Evolutionary conservation across 2,329 filamentous ascomycete genomes (phyloP), one percentile per base, ranked within the genome.

Genomic region (Trichoderma sp.): DNA sequence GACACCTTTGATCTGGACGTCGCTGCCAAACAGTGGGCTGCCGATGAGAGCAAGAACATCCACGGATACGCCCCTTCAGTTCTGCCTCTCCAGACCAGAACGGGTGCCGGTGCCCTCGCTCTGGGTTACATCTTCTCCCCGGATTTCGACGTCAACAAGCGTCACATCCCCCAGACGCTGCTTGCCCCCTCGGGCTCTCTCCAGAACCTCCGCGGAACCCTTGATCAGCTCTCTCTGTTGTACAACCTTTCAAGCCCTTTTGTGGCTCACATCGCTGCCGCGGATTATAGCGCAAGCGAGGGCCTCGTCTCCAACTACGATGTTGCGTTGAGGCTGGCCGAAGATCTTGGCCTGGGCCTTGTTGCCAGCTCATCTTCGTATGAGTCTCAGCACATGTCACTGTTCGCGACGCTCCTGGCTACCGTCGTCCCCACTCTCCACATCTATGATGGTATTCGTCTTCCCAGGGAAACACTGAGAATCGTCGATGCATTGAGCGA

Each of bases 121-220:
- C 87, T 99, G 59, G 96, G 96, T 68, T 99, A 99, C 82, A 92
- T 98, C 79, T 99, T 98, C 85, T 97, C 94, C 70, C 93, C 93
- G 76, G 96, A 99, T 81, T 97, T 97, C 76, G 94, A 98, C 79
- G 81, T 97, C 76, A 89, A 87, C 83, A 97, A 96, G 86, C 90
- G 94, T 73, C 90, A 96, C 77, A 90, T 97, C 69, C 95, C 96
- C 3, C 96, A 99, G 85, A 90, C 93, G 18, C 89, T 99, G 72
- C 82, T 99, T 72, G 95, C 94, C 11, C 93, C 94, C 3, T 94
- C 94, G 0, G 89, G 92, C 56, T 95, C 90, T 72, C 84, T 99
- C 73, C 88, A 89, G 70, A 90, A 91, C 77, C 86, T 99, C 76
- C 91, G 94, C 52, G 84, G 90, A n/a, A 87, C 92, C 32, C 85